Evolutionary conservation across 805 yeast genomes (phyloP).

Genomic region (Nakazawaea siamensis): DNA sequence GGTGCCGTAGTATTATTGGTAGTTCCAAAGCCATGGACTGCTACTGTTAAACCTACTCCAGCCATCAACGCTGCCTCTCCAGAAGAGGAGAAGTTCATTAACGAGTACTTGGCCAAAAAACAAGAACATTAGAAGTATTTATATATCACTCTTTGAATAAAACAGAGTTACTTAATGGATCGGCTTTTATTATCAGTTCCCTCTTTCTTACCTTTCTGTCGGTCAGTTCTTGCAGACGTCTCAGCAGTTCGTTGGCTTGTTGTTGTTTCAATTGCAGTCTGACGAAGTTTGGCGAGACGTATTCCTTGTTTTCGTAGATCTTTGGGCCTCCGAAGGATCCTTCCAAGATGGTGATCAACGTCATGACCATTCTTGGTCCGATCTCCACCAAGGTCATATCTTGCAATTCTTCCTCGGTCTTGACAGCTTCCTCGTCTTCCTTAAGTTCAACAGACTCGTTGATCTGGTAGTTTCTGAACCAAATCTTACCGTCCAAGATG

Average conservation of each 20-base stretch:
- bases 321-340: conserved; percentile 98
- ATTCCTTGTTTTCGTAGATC: conserved; percentile 94
- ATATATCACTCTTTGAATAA: conserved; percentile 46
- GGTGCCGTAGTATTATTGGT: conserved; percentile 56
- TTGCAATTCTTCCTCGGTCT: conserved; percentile 31
- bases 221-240: conserved; percentile 72
- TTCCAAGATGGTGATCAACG: conserved; percentile 84
- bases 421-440: conserved; percentile 28
- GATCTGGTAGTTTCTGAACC: conserved; percentile 95
- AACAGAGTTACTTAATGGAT: conserved; percentile 75
- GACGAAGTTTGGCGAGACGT: conserved; percentile 90
- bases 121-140: conserved; percentile 23
- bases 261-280: conserved; percentile 82
- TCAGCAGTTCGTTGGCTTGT: conserved; percentile 70
- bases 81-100: conserved; percentile 86
- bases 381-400: conserved; percentile 83
- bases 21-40: conserved; percentile 69
- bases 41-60: conserved; percentile 51
- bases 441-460: conserved; percentile 53
- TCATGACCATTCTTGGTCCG: conserved; percentile 93
- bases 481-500: conserved; percentile 85
- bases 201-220: conserved; percentile 70
- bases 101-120: conserved; percentile 47
- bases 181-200: conserved; percentile 65
- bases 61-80: conserved; percentile 68